These are phyloP conservation scores for Aspergillus quadrilineatus DNA, from an alignment of 2,329 filamentous ascomycete genomes.

Conservation along the genomic window DNA sequence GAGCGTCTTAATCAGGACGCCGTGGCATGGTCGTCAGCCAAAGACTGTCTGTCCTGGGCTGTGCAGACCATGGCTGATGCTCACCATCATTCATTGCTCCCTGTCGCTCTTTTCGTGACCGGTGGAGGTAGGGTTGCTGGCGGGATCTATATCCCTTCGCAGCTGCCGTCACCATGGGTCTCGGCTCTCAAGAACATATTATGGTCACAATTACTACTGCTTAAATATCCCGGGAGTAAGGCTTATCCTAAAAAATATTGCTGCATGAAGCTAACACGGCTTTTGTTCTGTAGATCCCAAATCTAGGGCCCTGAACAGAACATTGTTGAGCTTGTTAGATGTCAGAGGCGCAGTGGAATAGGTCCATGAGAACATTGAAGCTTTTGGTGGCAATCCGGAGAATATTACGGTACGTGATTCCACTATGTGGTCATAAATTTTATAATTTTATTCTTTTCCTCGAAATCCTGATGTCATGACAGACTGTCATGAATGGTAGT, in stretches of 20 bases:
- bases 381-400: background rate
- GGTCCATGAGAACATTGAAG: background rate
- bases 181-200: background rate
- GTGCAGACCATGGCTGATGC: background rate
- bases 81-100: background rate
- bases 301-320: background rate
- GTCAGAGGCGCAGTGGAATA: background rate
- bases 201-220: background rate
- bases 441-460: too few species aligned
- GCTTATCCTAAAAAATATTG: too few species aligned
- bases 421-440: too few species aligned
- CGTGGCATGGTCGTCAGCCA: background rate
- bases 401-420: background rate
- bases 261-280: too few species aligned
- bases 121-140: background rate
- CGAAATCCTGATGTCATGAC: too few species aligned
- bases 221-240: background rate
- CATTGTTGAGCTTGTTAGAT: background rate
- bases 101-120: background rate
- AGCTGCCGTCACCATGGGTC: background rate
- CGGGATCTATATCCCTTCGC: background rate
- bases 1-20: background rate
- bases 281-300: background rate
- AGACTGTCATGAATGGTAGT: too few species aligned
- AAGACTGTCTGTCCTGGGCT: background rate